These are phyloP conservation scores for Thermomucor indicae-seudaticae DNA, from an alignment of 371 early-diverging fungal genomes.

Conservation along the genomic window DNA sequence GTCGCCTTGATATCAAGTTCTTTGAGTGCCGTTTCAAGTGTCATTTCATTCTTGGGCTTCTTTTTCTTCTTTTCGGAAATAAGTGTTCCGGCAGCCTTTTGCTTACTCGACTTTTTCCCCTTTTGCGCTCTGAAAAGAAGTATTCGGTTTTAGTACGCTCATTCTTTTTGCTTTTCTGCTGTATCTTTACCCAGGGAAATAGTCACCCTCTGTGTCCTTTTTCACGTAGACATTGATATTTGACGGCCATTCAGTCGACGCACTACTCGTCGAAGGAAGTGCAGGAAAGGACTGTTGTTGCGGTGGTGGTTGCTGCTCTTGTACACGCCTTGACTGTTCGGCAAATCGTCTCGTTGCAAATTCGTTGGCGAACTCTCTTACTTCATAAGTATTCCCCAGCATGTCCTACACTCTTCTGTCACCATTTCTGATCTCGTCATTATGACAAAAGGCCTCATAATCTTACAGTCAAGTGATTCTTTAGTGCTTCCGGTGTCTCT, in stretches of 20 bases:
- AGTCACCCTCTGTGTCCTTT: constrained; percentile 45
- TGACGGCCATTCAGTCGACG: constrained; percentile 30
- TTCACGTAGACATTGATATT: constrained; percentile 46
- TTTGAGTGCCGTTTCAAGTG: constrained; percentile 41
- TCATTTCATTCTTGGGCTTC: constrained; percentile 36
- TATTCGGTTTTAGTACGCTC: too few species aligned
- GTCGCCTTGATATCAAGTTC: constrained; percentile 39
- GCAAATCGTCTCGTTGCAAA: constrained; percentile 29
- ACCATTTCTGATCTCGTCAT: background rate
- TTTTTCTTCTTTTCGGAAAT: constrained; percentile 24
- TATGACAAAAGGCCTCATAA: background rate
- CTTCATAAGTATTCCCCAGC: constrained; percentile 28
- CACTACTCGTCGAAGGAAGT: constrained; percentile 17
- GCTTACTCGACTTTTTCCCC: constrained; percentile 5
- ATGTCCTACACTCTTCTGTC: constrained; percentile 18
- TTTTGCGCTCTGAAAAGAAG: too few species aligned
- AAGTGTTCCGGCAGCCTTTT: constrained; percentile 11
- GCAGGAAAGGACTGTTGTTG: constrained; percentile 15
- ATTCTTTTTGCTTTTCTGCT: too few species aligned
- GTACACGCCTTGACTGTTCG: background rate
- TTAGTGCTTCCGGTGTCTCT: constrained; percentile 26
- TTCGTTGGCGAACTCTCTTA: constrained; percentile 28
- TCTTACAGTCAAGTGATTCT: constrained; percentile 34
- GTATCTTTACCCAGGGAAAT: constrained; percentile 41
- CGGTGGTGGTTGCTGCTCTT: background rate